phyloP scores from a whole-genome alignment of 1,139 yeast genomes.

The Protomyces lactucae-debilis region DNA sequence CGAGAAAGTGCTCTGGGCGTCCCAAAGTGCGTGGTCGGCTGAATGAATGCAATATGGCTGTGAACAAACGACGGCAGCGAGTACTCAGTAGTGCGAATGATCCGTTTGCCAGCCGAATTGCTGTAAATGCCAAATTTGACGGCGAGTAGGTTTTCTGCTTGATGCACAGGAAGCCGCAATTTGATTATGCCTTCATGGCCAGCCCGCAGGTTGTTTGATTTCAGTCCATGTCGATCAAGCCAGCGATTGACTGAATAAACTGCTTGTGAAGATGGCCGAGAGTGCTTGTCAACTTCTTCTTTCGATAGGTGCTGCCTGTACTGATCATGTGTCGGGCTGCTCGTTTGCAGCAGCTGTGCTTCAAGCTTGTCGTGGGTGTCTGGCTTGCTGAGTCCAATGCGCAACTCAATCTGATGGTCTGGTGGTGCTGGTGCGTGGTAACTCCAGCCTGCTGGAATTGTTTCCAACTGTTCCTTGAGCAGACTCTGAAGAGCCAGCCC shows the following conservation, averaged over 20 bases:
- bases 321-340: neutral
- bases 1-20: neutral
- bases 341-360: neutral
- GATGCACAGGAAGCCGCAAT: neutral
- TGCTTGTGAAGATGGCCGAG: slow-evolving; percentile 1
- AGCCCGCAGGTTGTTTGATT: neutral
- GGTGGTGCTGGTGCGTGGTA: neutral
- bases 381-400: slow-evolving; percentile 2
- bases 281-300: slow-evolving; percentile 1
- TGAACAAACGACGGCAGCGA: neutral
- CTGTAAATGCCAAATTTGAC: neutral
- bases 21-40: slow-evolving; percentile 13
- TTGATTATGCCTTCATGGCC: neutral
- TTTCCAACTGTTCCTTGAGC: neutral
- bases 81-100: slow-evolving; percentile 1
- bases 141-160: slow-evolving; percentile 8
- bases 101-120: neutral
- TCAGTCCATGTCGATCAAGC: slow-evolving; percentile 1
- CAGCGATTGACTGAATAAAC: neutral
- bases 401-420: neutral
- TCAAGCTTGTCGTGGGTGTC: neutral
- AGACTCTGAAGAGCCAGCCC: neutral
- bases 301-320: slow-evolving; percentile 7
- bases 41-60: slow-evolving; percentile 10
- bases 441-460: neutral